Evolutionary conservation across 1,139 yeast genomes (phyloP), one percentile per base, ranked within the genome.

Genomic region (Lodderomyces parapsilosis): DNA sequence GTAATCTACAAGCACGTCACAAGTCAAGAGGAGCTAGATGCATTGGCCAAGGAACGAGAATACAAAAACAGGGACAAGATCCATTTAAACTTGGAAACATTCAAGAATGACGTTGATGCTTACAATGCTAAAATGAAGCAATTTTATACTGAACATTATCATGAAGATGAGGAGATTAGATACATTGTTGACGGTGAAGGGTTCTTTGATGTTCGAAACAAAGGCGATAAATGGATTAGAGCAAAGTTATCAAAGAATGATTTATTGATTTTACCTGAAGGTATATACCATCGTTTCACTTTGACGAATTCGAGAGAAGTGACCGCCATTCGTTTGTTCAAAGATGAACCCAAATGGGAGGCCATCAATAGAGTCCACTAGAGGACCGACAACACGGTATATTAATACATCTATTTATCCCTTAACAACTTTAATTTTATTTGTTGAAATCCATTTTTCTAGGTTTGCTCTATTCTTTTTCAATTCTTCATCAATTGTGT

Each of bases 341-440:
- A 89, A 64, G 96, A 90, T 55, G 96, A 91, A 65, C 98, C 98
- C 25, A 90, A 89, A 60, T 93, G 99, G 98, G 81, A 86, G 44
- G 96, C 98, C 8, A 78, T 88, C 56, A 80, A 83, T 59, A 77
- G 96, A 50, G 74, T 63, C 4, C 31, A 28, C 5, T 28, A n/a
- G 13, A 14, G 7, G 9, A 28, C n/a, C n/a, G 11, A 11, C 28
- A 20, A 5, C 5, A 6, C 23, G 23, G 8, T n/a, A n/a, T n/a
- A n/a, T n/a, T n/a, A n/a, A 20, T 8, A 20, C 5, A 20, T 20
- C 23, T 20, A 20, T 20, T 27, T 27, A 36, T n/a, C 55, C 54
- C 44, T 68, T 76, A 17, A 83, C 80, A 36, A 84, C 77, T 65
- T 83, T 83, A 48, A 85, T 81, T 50, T 83, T 78, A 53, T 83